A percentile compares a stretch with the other conserved stretches of the same genome.
These are phyloP conservation scores for Diplodia sapinea DNA, from an alignment of 2,329 filamentous ascomycete species.

Conservation along the genomic window DNA sequence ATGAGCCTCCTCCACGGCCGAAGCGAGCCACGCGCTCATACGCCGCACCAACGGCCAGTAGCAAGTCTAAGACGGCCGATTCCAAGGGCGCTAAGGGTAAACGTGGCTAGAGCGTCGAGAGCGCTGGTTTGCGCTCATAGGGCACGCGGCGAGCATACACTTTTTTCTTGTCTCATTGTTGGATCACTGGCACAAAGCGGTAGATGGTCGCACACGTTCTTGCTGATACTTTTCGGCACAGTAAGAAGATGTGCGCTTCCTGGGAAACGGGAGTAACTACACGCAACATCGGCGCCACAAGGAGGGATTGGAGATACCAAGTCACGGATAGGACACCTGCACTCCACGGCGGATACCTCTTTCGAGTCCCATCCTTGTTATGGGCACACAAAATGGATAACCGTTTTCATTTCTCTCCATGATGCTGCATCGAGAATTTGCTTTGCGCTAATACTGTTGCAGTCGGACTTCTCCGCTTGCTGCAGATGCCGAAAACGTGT, in stretches of 20 bases:
- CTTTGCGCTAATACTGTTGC: background rate
- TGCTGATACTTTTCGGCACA: background rate
- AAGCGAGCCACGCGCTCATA: slow-evolving; percentile 42
- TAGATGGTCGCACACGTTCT: background rate
- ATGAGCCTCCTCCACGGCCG: slow-evolving; percentile 37
- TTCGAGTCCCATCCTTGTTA: background rate
- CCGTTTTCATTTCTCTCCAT: background rate
- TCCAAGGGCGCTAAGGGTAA: slow-evolving; percentile 14
- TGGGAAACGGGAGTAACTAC: background rate
- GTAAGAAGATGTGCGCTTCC: background rate
- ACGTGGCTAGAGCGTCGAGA: background rate
- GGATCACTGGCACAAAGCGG: background rate
- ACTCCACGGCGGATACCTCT: slow-evolving; percentile 12
- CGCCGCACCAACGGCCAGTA: slow-evolving; percentile 47
- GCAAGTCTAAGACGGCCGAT: slow-evolving; percentile 37
- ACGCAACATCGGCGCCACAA: slow-evolving; percentile 8
- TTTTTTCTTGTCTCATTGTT: slow-evolving; percentile 5
- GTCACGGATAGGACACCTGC: background rate
- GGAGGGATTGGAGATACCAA: slow-evolving; percentile 5
- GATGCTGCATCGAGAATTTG: background rate
- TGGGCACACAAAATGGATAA: slow-evolving; percentile 14
- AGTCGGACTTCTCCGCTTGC: background rate
- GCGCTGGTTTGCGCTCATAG: background rate
- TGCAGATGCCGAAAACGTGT: background rate
- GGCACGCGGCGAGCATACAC: background rate